Evolutionary conservation across 2,329 filamentous ascomycete species (phyloP), one percentile per base, ranked within the genome.

Genomic region (Alternaria triticina): DNA sequence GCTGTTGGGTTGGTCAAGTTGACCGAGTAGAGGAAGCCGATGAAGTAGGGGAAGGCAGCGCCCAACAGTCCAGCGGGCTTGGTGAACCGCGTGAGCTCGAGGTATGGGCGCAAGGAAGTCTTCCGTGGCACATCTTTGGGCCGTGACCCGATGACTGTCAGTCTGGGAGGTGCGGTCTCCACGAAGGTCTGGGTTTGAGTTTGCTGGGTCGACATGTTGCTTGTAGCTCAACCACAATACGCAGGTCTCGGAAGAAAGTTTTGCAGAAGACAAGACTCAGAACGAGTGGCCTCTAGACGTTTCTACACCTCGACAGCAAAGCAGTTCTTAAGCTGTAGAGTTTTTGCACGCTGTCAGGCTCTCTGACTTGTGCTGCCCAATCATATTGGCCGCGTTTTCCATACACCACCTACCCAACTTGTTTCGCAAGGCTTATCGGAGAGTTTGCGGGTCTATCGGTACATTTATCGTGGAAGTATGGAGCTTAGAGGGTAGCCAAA

Each of bases 81-180:
- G 59, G 43, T 54, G 17, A 88, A 76, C 15, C 86, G 85, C 57
- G 86, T 80, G 13, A 87, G 78, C 69, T 88, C 62, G 23, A 50
- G 12, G 28, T 61, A 64, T 8, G 61, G 61, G 33, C 49, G 15
- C 57, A 57, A 65, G 13, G 63, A 63, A 20, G 54, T 30, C 27
- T 60, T 55, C 4, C 15, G 36, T 28, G 43, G 15, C 15, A 30
- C 45, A 28, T 55, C 15, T 5, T 47, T 36, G 15, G 57, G 30
- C 7, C 43, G 54, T 20, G 50, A 60, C 7, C 50, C 46, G 22
- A 60, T 47, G 28, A 51, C 36, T 13, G 44, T 40, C 8, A 55
- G 40, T 33, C 28, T 25, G 28, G 43, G 28, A 30, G 49, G 50
- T 13, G 43, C 57, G 28, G 50, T 60, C 43, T 60, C 57, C n/a